These are phyloP conservation scores for Scytalidium lignicola DNA, from an alignment of 2,329 filamentous ascomycete species.

Conservation along the genomic window DNA sequence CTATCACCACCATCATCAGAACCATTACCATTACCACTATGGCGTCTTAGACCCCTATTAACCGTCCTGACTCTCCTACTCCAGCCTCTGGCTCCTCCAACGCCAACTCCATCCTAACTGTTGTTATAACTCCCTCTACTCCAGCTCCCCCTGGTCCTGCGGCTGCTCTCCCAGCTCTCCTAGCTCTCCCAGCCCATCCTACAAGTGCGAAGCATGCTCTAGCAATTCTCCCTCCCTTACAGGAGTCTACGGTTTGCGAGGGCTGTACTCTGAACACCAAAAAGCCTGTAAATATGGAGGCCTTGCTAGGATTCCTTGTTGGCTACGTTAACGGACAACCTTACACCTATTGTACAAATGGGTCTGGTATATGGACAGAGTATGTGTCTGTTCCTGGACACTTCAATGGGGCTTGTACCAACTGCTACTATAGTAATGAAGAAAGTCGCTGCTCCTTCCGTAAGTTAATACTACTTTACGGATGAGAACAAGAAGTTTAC, in stretches of 20 bases:
- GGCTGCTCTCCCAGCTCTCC: neutral
- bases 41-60: too few relatives aligned
- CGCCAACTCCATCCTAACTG: neutral
- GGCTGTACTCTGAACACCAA: conserved; percentile 1
- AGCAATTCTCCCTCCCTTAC: neutral
- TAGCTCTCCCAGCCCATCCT: conserved; percentile 1
- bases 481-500: too few relatives aligned
- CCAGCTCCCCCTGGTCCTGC: neutral
- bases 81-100: too few relatives aligned
- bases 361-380: conserved; percentile 4
- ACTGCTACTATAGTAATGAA: conserved; percentile 6
- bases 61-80: too few relatives aligned
- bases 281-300: conserved; percentile 5
- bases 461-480: neutral
- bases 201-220: conserved; percentile 2
- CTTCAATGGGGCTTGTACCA: conserved; percentile 5
- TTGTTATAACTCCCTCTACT: neutral
- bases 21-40: neutral
- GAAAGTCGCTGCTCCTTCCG: conserved; percentile 5
- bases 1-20: neutral
- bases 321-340: neutral
- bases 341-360: conserved; percentile 2
- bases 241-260: conserved; percentile 1
- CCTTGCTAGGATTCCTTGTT: conserved; percentile 2
- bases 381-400: conserved; percentile 3